phyloP scores from a whole-genome alignment of 2,329 filamentous ascomycete genomes.

The Colletotrichum spinosum region DNA sequence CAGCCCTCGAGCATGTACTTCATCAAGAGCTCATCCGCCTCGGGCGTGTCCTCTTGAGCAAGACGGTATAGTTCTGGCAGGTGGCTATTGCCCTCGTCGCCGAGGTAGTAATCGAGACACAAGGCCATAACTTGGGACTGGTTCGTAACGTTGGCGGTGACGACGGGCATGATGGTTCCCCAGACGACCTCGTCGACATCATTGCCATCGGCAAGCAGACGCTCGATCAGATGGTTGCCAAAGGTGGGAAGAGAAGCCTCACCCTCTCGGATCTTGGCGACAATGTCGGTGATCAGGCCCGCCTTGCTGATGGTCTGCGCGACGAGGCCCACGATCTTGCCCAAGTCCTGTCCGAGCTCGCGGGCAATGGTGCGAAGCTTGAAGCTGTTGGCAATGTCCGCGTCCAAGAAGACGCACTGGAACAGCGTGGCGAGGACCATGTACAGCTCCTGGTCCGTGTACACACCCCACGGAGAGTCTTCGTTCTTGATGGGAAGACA shows the following conservation, averaged over 20 bases:
- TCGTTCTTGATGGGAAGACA: constrained; percentile 66
- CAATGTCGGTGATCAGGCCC: constrained; percentile 58
- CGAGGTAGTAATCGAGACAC: constrained; percentile 70
- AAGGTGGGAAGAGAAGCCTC: constrained; percentile 58
- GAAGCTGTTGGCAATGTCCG: constrained; percentile 68
- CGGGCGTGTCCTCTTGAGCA: constrained; percentile 59
- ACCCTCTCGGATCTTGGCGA: constrained; percentile 58
- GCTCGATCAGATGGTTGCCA: constrained; percentile 67
- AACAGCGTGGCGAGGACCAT: constrained; percentile 68
- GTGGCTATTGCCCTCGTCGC: constrained; percentile 59
- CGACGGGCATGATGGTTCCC: constrained; percentile 67
- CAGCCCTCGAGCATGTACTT: constrained; percentile 62
- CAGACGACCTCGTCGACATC: constrained; percentile 66
- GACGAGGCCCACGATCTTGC: constrained; percentile 62
- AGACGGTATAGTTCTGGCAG: constrained; percentile 64
- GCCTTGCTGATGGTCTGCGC: constrained; percentile 61
- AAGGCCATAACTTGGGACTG: constrained; percentile 69
- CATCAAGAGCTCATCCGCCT: constrained; percentile 60
- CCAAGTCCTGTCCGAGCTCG: constrained; percentile 62
- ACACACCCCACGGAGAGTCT: constrained; percentile 61
- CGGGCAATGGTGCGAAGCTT: constrained; percentile 62
- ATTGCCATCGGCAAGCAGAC: constrained; percentile 65
- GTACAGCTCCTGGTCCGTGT: constrained; percentile 68
- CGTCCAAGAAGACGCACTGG: constrained; percentile 65
- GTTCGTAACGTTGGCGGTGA: constrained; percentile 67